Percentiles rank a stretch among this genome's conserved stretches.
These are phyloP conservation scores for Fusarium chaquense DNA, from an alignment of 2,329 filamentous ascomycete species.

Conservation along the genomic window DNA sequence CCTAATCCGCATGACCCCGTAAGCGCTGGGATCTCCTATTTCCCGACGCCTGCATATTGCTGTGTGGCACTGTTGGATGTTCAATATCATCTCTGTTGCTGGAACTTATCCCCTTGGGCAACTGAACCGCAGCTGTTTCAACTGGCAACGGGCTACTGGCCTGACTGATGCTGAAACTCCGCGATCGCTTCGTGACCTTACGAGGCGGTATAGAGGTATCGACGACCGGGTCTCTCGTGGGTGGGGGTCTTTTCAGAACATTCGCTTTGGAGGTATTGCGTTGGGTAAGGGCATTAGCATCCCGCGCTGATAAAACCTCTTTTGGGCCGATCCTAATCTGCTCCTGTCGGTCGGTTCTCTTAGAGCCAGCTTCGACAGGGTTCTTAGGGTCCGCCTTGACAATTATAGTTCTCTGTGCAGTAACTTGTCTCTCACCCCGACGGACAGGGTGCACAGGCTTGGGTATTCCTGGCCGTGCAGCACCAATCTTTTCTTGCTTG, in stretches of 20 bases:
- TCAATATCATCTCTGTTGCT: neutral
- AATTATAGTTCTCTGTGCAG: neutral
- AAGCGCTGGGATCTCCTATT: slow-evolving; percentile 22
- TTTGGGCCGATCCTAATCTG: neutral
- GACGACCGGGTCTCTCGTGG: neutral
- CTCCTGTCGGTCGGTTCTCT: neutral
- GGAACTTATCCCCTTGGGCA: neutral
- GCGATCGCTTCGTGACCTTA: slow-evolving; percentile 31
- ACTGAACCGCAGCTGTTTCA: slow-evolving; percentile 1
- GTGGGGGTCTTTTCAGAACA: slow-evolving; percentile 1
- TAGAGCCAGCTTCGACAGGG: neutral
- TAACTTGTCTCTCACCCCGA: neutral
- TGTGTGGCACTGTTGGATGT: neutral
- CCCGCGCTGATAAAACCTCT: slow-evolving; percentile 18
- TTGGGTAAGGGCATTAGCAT: slow-evolving; percentile 24
- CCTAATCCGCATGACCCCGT: slow-evolving; percentile 19
- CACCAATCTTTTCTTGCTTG: neutral
- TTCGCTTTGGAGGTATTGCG: neutral
- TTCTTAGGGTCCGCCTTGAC: neutral
- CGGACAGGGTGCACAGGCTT: neutral
- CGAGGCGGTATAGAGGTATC: neutral
- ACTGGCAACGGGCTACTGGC: slow-evolving; percentile 46
- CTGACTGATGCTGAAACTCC: slow-evolving; percentile 47
- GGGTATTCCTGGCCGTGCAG: neutral
- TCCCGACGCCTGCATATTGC: slow-evolving; percentile 1